Base-by-base conservation (phyloP, 1,284 basidiomycete genomes). In the Lentinus polychrous region DNA sequence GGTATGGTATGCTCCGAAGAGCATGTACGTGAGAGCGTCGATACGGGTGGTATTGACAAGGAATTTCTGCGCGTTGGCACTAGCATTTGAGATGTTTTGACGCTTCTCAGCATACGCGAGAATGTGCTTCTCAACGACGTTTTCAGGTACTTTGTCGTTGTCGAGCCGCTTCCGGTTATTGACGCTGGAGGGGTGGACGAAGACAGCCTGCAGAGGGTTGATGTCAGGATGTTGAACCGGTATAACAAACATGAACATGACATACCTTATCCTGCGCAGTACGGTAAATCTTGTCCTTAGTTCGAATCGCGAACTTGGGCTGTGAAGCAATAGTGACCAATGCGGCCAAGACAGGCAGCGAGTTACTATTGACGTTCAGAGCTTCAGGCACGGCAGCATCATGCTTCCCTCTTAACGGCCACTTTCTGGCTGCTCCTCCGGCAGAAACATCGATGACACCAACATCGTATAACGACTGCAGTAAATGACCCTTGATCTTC, bases 251-350 rank as follows among this genome's bases (percentile, higher is more conserved):
- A 37, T 15, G 41, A 40, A n/a, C 6, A 24, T 1, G 11, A 63
- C 77, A 53, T 55, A 94, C 92, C 79, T 91, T 94, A 61, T 98
- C 94, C 57, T 84, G 80, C 14, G 80, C 75, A 2, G 94, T 97
- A 18, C 91, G 76, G 57, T 86, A 85, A 1, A 73, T 74, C 62
- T 77, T 85, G 44, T 87, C 84, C 5, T 81, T 78, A n/a, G 79
- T 81, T 33, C 87, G 74, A 47, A 97, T 80, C 2, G 91, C 94
- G 68, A 94, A 96, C 66, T 96, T 95, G n/a, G 94, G 94, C 56
- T 94, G 91, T 0, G 81, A 81, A 0, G 91, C 91, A 46, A 92
- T 80, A 2, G 93, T 83, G 56, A 97, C 87, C 46, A 98, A 72
- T 1, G 88, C 91, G 10, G 89, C 83, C 15, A 96, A 71, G n/a